Evolutionary conservation across 768 basidiomycete species (phyloP), one percentile per base, ranked within the genome.

Genomic region (Boletales sp.): DNA sequence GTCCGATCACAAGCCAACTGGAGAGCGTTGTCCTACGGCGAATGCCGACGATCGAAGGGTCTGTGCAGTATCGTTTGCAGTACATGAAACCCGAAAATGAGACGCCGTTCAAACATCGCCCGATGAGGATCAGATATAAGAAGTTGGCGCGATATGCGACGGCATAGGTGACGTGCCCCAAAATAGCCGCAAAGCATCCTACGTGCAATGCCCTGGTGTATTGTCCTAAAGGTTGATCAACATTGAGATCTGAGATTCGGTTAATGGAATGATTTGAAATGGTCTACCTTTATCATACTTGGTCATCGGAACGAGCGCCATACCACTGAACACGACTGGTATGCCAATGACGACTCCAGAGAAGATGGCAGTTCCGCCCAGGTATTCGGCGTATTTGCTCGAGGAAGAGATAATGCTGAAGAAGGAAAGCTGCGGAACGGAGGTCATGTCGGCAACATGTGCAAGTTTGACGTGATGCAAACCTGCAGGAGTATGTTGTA

Each of bases 401-500:
- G 83, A 80, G 1, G 86, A 84, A 4, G 85, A 82, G 5, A 88
- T 80, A 38, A 86, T 72, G 48, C 86, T 78, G 64, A 85, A 87
- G 68, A 87, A 87, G 4, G 82, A 79, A 5, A 83, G 60, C 86
- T 86, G 2, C 6, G 7, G 31, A 37, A 45, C 13, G 44, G 24
- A 14, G 6, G 27, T 27, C 24, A 42, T 34, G 21, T 6, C 32
- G 6, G 17, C n/a, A 38, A 30, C 18, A 9, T 10, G 8, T 5
- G 9, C n/a, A 27, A 4, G 12, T 14, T 36, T 4, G 9, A 24
- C 1, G 18, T 19, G 24, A 37, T 21, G 46, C 67, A 9, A 44
- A 80, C 80, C 70, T 80, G 79, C 17, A 79, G 56, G 31, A 80
- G 24, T 0, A 67, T 57, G 54, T 76, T 80, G 34, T 73, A 69